Percentiles rank a stretch among this genome's conserved stretches.
Evolutionary conservation across 306 rosid genomes (phyloP).

Genomic region (Acacia acuminata): DNA sequence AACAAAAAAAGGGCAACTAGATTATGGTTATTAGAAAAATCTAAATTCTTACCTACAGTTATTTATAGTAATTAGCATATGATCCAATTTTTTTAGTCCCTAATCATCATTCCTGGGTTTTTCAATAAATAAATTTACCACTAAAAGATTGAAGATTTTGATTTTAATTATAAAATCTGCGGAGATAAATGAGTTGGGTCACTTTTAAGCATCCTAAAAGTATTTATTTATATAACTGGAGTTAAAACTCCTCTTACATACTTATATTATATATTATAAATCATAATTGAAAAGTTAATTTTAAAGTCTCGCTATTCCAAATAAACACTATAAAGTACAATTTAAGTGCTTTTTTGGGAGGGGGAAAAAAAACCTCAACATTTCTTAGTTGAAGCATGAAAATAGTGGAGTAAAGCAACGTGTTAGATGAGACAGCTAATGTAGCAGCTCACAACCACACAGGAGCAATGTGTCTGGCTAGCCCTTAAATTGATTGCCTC

Average conservation of each 20-base stretch:
- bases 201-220: too few relatives aligned
- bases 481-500: slow-evolving; percentile 13
- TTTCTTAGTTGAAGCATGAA: slow-evolving; percentile 24
- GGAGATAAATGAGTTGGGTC: too few relatives aligned
- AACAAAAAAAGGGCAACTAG: too few relatives aligned
- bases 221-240: too few relatives aligned
- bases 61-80: not conserved
- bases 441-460: slow-evolving; percentile 35
- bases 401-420: slow-evolving; percentile 48
- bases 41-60: not conserved
- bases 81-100: not conserved
- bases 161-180: not conserved
- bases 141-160: not conserved
- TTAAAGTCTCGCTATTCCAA: too few relatives aligned
- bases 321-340: not conserved
- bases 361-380: not conserved
- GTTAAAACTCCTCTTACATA: too few relatives aligned
- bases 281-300: too few relatives aligned
- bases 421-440: slow-evolving; percentile 45
- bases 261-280: too few relatives aligned
- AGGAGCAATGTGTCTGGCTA: slow-evolving; percentile 30
- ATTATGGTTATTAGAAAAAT: not conserved
- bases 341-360: not conserved
- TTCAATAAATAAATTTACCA: not conserved
- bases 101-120: not conserved